Evolutionary conservation across 768 basidiomycete species (phyloP), one percentile per base, ranked within the genome.

Genomic region (Amanita molliuscula): DNA sequence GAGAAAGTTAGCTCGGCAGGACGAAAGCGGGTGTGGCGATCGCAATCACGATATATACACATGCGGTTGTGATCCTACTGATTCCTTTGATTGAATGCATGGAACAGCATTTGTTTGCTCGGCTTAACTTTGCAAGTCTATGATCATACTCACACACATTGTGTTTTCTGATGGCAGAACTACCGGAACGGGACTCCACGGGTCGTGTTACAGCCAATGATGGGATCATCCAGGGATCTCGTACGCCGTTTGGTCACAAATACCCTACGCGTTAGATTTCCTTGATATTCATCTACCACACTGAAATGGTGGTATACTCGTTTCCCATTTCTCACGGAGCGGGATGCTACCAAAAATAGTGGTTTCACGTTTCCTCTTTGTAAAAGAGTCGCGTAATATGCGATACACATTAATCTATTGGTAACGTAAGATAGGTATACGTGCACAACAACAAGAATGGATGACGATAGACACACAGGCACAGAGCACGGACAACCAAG

Each of bases 401-500:
- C 38, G 26, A 40, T 48, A 40, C 47, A 48, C 29, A 48, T 48
- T 48, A 48, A 47, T 48, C 31, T 36, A 36, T 28, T 37, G 36
- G 23, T 48, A 48, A 48, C 38, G 48, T 48, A 47, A 47, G 15
- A 6, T 48, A 41, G 28, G 20, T 28, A 48, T 48, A 42, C 16
- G 20, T 48, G 48, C 48, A 36, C 46, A 48, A 41, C 41, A 48
- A 41, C 48, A 48, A 48, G 48, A 48, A 41, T 48, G 37, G 18
- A 31, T 46, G 34, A 46, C 48, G 36, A 48, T 36, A 38, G 38
- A 42, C 35, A 40, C 35, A 40, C 48, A 37, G 25, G 48, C 48
- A 48, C 48, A 41, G 8, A 37, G 26, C 38, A 48, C 48, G 48
- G 48, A 41, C 48, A 48, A 48, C 48, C 48, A 48, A 48, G 38